Conservation (phyloP, 2,329 filamentous ascomycete species). For the Tolypocladium endophyticum region DNA sequence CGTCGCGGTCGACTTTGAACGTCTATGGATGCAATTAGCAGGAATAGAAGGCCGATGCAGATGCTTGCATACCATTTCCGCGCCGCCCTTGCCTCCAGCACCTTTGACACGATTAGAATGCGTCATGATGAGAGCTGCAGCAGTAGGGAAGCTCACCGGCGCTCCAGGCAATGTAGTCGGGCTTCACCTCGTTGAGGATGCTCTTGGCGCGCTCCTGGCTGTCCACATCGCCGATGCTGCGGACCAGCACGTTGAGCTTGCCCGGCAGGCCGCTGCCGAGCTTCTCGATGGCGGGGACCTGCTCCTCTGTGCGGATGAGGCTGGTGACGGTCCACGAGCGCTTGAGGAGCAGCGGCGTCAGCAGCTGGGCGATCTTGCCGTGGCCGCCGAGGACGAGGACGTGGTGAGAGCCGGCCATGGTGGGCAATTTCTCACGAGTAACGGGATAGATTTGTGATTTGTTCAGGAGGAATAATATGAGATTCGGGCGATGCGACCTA, state of each 20-base stretch:
- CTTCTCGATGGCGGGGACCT: conserved; percentile 52
- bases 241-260: conserved; percentile 57
- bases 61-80: conserved; percentile 28
- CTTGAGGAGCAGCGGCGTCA: conserved; percentile 66
- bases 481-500: neutral
- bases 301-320: conserved; percentile 63
- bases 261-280: conserved; percentile 49
- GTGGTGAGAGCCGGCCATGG: conserved; percentile 27
- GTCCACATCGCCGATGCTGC: conserved; percentile 61
- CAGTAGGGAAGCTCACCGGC: conserved; percentile 38
- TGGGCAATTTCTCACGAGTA: neutral
- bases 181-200: conserved; percentile 49
- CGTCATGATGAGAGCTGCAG: neutral
- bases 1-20: conserved; percentile 50
- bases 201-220: conserved; percentile 48
- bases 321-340: conserved; percentile 70
- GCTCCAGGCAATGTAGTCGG: conserved; percentile 59
- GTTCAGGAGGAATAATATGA: neutral
- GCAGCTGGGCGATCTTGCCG: conserved; percentile 64
- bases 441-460: neutral
- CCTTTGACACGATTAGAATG: conserved; percentile 18
- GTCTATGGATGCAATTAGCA: conserved; percentile 26
- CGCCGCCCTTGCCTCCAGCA: conserved; percentile 48
- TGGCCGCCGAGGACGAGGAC: conserved; percentile 73
- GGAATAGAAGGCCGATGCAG: neutral